Percentiles rank a stretch among this genome's conserved stretches.
These are phyloP conservation scores for Globisporangium paddicum DNA, from an alignment of 352 stramenopile genomes.

Conservation along the genomic window DNA sequence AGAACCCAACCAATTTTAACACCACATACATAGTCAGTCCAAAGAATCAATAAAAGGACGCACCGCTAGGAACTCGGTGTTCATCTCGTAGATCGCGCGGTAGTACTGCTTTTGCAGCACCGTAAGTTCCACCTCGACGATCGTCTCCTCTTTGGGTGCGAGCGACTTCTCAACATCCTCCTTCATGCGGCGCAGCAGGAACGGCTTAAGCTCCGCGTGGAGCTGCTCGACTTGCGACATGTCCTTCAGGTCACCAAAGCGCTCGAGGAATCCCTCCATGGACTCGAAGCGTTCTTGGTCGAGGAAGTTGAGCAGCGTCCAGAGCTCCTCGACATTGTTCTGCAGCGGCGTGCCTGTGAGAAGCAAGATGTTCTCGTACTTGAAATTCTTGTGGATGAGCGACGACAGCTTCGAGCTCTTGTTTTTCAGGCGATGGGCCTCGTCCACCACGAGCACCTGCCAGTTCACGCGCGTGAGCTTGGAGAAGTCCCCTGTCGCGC, in stretches of 20 bases:
- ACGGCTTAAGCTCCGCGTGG: constrained; percentile 83
- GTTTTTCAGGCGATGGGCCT: constrained; percentile 99
- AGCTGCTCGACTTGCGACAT: constrained; percentile 84
- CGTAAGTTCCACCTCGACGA: constrained; percentile 90
- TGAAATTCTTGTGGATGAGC: constrained; percentile 74
- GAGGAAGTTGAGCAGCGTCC: constrained; percentile 99
- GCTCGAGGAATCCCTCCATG: constrained; percentile 90
- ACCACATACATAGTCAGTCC: neutral
- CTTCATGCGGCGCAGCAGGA: constrained; percentile 85
- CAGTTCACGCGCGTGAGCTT: constrained; percentile 93
- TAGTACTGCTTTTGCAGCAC: constrained; percentile 91
- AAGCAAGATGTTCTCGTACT: constrained; percentile 82
- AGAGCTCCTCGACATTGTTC: constrained; percentile 93
- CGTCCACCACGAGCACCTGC: constrained; percentile 97
- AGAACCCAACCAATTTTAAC: neutral
- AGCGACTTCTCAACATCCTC: constrained; percentile 89
- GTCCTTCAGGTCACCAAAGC: constrained; percentile 93
- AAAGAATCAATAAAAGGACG: neutral
- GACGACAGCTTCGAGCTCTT: constrained; percentile 94
- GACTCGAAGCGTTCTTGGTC: constrained; percentile 93
- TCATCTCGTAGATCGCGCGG: constrained; percentile 91
- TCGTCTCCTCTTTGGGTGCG: constrained; percentile 86
- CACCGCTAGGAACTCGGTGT: constrained; percentile 87
- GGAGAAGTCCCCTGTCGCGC: constrained; percentile 91
- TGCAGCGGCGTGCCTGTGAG: constrained; percentile 90